Evolutionary conservation across 2,329 filamentous ascomycete species (phyloP).

Genomic region (Colletotrichum tropicicola): DNA sequence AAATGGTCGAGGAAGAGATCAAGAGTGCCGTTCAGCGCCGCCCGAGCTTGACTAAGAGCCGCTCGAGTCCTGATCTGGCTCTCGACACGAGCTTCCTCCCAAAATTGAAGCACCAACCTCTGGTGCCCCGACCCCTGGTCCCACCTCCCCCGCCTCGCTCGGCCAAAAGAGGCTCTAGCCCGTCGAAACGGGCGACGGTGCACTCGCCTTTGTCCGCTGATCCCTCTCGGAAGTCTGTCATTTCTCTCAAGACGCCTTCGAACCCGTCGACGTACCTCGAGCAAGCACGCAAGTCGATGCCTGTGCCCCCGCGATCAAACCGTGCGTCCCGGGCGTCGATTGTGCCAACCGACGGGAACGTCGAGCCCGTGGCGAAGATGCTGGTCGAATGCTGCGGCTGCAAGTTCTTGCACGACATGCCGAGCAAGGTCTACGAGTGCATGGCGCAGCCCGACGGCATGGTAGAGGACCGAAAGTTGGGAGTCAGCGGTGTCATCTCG

Average conservation of each 20-base stretch:
- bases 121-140: constrained; percentile 34
- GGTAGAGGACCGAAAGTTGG: constrained; percentile 58
- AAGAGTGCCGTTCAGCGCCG: constrained; percentile 1
- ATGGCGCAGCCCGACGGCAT: constrained; percentile 68
- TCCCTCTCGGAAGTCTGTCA: not conserved
- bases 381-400: constrained; percentile 73
- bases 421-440: constrained; percentile 69
- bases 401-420: constrained; percentile 73
- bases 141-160: constrained; percentile 34
- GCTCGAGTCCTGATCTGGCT: constrained; percentile 35
- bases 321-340: constrained; percentile 20
- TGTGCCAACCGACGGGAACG: constrained; percentile 12
- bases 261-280: constrained; percentile 23
- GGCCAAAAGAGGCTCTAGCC: constrained; percentile 17
- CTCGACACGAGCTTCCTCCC: constrained; percentile 43
- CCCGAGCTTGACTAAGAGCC: constrained; percentile 32
- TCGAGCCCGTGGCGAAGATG: constrained; percentile 65
- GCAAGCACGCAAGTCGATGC: constrained; percentile 26
- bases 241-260: constrained; percentile 6
- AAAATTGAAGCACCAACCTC: constrained; percentile 48
- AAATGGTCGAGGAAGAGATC: not conserved
- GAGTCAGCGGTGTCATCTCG: constrained; percentile 64
- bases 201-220: constrained; percentile 5
- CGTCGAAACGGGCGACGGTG: constrained; percentile 23
- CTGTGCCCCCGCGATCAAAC: constrained; percentile 2